Evolutionary conservation across 768 basidiomycete species (phyloP).

Genomic region (Fibroporia radiculosa): DNA sequence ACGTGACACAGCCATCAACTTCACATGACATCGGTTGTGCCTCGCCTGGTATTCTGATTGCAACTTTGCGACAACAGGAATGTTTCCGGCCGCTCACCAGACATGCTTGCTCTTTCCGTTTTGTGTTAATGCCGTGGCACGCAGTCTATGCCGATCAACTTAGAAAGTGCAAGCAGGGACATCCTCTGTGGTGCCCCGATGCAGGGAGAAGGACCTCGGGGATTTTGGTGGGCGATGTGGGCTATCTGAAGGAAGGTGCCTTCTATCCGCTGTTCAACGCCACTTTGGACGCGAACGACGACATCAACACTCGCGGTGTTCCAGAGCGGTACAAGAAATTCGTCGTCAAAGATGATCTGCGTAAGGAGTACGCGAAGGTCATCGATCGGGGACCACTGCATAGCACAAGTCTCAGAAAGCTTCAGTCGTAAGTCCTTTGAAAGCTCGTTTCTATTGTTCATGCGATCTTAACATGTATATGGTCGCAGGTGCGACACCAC

Average conservation of each 20-base stretch:
- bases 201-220: not conserved
- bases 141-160: slow-evolving; percentile 5
- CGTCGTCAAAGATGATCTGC: not conserved
- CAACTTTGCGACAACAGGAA: too few species aligned
- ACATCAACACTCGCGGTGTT: slow-evolving; percentile 1
- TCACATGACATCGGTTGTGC: too few species aligned
- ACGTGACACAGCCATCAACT: too few species aligned
- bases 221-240: slow-evolving; percentile 6
- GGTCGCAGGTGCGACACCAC: too few species aligned
- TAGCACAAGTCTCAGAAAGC: slow-evolving; percentile 2
- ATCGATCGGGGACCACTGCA: not conserved
- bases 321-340: slow-evolving; percentile 2
- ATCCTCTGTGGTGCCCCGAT: slow-evolving; percentile 6
- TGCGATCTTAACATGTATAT: not conserved
- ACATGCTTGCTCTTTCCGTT: too few species aligned
- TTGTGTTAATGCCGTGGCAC: too few species aligned
- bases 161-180: not conserved
- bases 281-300: not conserved
- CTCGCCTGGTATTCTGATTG: too few species aligned
- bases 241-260: slow-evolving; percentile 2
- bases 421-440: not conserved
- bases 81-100: too few species aligned
- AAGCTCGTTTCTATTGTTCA: not conserved
- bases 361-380: not conserved
- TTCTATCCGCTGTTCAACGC: slow-evolving; percentile 10